These are phyloP conservation scores for Hygrocybe coccinea DNA, from an alignment of 768 basidiomycete genomes.

Conservation along the genomic window DNA sequence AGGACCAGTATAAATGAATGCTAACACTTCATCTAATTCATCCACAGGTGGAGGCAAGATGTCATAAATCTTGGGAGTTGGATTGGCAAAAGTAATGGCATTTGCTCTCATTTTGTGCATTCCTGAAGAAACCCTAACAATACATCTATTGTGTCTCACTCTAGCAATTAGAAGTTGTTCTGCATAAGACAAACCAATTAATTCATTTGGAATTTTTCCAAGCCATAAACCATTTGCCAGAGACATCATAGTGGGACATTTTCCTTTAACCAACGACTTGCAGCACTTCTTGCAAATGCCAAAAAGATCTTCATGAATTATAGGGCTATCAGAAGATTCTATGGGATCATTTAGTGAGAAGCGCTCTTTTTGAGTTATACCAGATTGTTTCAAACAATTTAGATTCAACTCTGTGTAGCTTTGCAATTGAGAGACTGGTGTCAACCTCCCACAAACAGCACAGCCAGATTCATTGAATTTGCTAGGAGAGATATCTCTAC, in stretches of 20 bases:
- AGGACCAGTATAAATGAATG: neutral
- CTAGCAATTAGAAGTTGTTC: conserved; percentile 29
- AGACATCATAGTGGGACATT: conserved; percentile 8
- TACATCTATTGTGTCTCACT: conserved; percentile 26
- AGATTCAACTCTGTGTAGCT: too few relatives aligned
- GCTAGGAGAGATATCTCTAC: too few relatives aligned
- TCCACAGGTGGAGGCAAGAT: conserved; percentile 16
- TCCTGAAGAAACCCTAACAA: conserved; percentile 29
- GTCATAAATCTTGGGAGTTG: conserved; percentile 15
- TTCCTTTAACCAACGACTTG: conserved; percentile 28
- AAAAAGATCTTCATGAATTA: too few relatives aligned
- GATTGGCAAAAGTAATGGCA: neutral
- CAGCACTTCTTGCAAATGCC: conserved; percentile 15
- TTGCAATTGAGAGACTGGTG: too few relatives aligned
- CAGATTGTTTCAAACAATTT: too few relatives aligned
- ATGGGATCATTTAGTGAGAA: too few relatives aligned
- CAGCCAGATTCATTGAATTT: too few relatives aligned
- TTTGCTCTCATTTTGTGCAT: conserved; percentile 28
- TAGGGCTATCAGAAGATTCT: too few relatives aligned
- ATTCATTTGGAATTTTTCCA: conserved; percentile 26
- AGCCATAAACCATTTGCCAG: conserved; percentile 18
- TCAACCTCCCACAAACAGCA: too few relatives aligned
- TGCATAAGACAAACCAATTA: conserved; percentile 18
- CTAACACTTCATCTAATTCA: conserved; percentile 19
- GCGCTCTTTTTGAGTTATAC: too few relatives aligned